phyloP scores from a whole-genome alignment of 176 grass and related monocot species.

The Hordeum vulgare region DNA sequence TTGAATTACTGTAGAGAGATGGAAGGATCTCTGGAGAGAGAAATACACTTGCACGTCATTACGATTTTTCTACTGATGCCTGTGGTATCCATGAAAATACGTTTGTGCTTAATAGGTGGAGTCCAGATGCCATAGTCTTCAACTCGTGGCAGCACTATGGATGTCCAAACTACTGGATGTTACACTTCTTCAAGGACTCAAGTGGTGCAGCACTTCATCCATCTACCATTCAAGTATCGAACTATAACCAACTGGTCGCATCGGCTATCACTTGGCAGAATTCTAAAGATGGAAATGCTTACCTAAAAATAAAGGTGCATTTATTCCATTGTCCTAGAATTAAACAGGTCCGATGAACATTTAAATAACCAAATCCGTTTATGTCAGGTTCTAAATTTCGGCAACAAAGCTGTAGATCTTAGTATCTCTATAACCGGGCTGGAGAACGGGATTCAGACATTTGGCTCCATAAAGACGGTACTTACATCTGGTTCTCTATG shows the following conservation, averaged over 20 bases:
- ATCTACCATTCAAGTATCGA: conserved; percentile 53
- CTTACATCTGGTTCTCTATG: conserved; percentile 54
- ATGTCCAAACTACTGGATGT: conserved; percentile 97
- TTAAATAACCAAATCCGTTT: background rate
- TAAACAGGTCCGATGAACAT: background rate
- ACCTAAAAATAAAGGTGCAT: conserved; percentile 81
- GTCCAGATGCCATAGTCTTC: conserved; percentile 91
- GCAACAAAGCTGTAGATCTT: conserved; percentile 55
- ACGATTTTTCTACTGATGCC: background rate
- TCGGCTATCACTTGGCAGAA: conserved; percentile 83
- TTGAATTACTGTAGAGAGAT: background rate
- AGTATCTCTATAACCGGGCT: conserved; percentile 60
- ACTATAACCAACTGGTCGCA: conserved; percentile 52
- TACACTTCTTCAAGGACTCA: conserved; percentile 91
- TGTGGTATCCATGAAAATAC: background rate
- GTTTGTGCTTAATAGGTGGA: conserved; percentile 51
- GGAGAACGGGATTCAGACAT: conserved; percentile 40
- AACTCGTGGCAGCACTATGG: conserved; percentile 83
- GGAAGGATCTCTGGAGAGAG: background rate
- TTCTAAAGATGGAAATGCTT: conserved; percentile 38
- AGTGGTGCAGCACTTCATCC: conserved; percentile 64
- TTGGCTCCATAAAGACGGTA: conserved; percentile 63
- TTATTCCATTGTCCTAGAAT: background rate
- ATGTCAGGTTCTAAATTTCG: conserved; percentile 74
- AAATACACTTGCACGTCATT: background rate